Evolutionary conservation across 2,329 filamentous ascomycete genomes (phyloP).

Genomic region (Penicillium crustosum): DNA sequence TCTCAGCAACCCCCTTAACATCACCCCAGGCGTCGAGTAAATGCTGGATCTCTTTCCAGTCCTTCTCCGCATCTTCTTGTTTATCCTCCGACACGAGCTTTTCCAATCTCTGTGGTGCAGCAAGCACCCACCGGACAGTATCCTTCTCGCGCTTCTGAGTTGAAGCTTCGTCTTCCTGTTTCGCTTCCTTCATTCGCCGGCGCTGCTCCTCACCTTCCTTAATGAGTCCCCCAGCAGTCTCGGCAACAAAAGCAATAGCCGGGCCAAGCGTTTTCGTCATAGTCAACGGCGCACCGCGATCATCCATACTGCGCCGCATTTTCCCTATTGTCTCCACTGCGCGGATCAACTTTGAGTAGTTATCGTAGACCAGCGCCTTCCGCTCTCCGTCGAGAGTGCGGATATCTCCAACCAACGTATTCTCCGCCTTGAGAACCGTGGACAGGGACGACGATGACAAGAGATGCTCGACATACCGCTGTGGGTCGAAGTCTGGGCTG

Average conservation of each 20-base stretch:
- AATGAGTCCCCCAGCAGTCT: slow-evolving; percentile 43
- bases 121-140: slow-evolving; percentile 49
- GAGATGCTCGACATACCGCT: slow-evolving; percentile 52
- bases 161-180: slow-evolving; percentile 16
- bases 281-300: slow-evolving; percentile 45
- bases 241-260: slow-evolving; percentile 46
- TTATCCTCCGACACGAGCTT: slow-evolving; percentile 40
- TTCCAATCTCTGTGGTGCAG: slow-evolving; percentile 41
- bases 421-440: slow-evolving; percentile 47
- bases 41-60: slow-evolving; percentile 44
- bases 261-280: slow-evolving; percentile 47
- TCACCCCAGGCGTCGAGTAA: slow-evolving; percentile 45
- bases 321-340: slow-evolving; percentile 94
- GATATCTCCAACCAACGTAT: slow-evolving; percentile 64
- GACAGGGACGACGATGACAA: slow-evolving; percentile 43
- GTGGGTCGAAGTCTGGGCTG: slow-evolving; percentile 67
- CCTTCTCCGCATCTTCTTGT: slow-evolving; percentile 40
- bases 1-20: slow-evolving; percentile 45
- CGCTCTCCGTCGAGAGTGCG: slow-evolving; percentile 89
- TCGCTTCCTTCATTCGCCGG: slow-evolving; percentile 30
- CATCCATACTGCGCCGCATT: slow-evolving; percentile 52
- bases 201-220: slow-evolving; percentile 41
- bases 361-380: slow-evolving; percentile 96
- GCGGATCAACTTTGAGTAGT: slow-evolving; percentile 95
- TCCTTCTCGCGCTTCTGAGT: slow-evolving; percentile 37